phyloP scores from a whole-genome alignment of 2,329 filamentous ascomycete species.

The Fusarium mangiferae region DNA sequence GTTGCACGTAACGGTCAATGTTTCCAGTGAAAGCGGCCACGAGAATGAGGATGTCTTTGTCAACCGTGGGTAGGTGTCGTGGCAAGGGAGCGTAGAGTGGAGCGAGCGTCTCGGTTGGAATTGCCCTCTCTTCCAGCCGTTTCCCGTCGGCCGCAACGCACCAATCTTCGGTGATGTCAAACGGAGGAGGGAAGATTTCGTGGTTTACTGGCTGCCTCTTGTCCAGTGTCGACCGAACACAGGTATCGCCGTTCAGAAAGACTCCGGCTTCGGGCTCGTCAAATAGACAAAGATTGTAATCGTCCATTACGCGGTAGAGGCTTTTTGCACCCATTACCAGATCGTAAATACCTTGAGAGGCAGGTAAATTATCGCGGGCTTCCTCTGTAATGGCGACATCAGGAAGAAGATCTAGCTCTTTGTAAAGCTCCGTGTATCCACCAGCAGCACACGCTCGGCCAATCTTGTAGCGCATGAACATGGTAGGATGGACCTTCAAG shows the following conservation, averaged over 20 bases:
- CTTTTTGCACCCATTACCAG: slow-evolving; percentile 42
- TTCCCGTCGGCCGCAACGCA: background rate
- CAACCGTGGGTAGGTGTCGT: slow-evolving; percentile 47
- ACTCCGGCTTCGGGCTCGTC: background rate
- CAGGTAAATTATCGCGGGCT: slow-evolving; percentile 45
- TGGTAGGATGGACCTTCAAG: slow-evolving; percentile 39
- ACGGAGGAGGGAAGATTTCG: background rate
- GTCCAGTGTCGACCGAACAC: background rate
- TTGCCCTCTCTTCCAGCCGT: background rate
- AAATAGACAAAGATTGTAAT: slow-evolving; percentile 42
- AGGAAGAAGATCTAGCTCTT: slow-evolving; percentile 51
- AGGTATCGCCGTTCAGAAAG: slow-evolving; percentile 26
- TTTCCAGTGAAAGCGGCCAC: slow-evolving; percentile 53
- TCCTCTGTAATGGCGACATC: slow-evolving; percentile 55
- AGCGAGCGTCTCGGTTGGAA: background rate
- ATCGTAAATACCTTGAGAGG: slow-evolving; percentile 44
- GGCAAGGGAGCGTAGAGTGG: slow-evolving; percentile 46
- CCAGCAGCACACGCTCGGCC: slow-evolving; percentile 54
- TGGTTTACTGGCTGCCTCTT: background rate
- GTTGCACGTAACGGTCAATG: slow-evolving; percentile 52
- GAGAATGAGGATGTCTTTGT: slow-evolving; percentile 53
- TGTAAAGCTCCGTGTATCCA: slow-evolving; percentile 50
- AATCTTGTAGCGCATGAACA: slow-evolving; percentile 51
- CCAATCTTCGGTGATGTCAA: slow-evolving; percentile 21
- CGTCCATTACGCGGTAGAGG: slow-evolving; percentile 51